These are phyloP conservation scores for Paxillus involutus DNA, from an alignment of 768 basidiomycete species.

Conservation along the genomic window DNA sequence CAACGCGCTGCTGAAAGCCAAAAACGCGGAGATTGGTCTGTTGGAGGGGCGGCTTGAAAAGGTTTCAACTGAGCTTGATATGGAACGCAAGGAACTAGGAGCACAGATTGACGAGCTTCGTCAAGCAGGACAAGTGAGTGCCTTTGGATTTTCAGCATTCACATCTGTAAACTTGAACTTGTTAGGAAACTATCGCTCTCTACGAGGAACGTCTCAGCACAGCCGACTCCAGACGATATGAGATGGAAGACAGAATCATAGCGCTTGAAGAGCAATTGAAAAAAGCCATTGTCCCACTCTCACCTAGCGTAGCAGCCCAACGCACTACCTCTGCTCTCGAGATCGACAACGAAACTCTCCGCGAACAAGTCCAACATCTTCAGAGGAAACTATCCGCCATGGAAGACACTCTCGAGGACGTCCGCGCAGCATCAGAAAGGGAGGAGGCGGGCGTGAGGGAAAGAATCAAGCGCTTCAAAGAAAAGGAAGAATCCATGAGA, in stretches of 20 bases:
- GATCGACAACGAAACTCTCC: constrained; percentile 93
- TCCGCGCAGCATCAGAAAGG: constrained; percentile 62
- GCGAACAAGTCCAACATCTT: constrained; percentile 87
- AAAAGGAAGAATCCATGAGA: constrained; percentile 69
- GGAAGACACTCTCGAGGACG: constrained; percentile 87
- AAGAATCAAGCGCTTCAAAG: constrained; percentile 64
- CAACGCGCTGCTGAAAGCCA: constrained; percentile 49
- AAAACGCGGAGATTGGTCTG: constrained; percentile 58
- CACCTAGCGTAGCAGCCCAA: constrained; percentile 35
- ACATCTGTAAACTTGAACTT: constrained; percentile 1
- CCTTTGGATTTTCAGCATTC: neutral
- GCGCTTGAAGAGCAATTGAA: constrained; percentile 54
- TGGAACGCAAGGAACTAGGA: constrained; percentile 67
- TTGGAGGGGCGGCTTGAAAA: constrained; percentile 50
- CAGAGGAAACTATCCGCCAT: constrained; percentile 71
- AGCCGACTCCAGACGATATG: constrained; percentile 71
- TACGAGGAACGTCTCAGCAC: constrained; percentile 87
- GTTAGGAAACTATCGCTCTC: constrained; percentile 87
- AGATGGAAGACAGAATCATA: constrained; percentile 67
- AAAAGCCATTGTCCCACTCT: constrained; percentile 28
- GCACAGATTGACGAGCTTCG: constrained; percentile 82
- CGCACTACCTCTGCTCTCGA: constrained; percentile 70
- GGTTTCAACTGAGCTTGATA: constrained; percentile 44
- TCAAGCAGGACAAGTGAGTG: constrained; percentile 79
- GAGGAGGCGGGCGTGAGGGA: constrained; percentile 68